These are phyloP conservation scores for Globisporangium abappressorium DNA, from an alignment of 352 stramenopile species.

Conservation along the genomic window DNA sequence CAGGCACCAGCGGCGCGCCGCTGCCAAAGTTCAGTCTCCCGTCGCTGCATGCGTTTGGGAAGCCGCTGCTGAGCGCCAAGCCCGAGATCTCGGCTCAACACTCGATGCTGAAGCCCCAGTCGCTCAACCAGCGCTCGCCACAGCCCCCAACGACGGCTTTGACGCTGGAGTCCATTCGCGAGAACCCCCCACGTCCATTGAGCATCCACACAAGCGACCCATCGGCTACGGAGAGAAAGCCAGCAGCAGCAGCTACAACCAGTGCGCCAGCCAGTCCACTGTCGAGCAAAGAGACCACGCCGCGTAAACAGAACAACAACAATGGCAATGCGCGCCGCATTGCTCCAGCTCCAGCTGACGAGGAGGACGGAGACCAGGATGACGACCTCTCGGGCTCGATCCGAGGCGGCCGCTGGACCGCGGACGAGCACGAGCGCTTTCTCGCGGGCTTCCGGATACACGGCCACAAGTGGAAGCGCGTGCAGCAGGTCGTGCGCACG, in stretches of 20 bases:
- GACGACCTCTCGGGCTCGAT: slow-evolving; percentile 48
- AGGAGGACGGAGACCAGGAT: slow-evolving; percentile 64
- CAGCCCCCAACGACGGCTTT: background rate
- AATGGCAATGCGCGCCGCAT: slow-evolving; percentile 30
- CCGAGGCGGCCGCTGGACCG: slow-evolving; percentile 79
- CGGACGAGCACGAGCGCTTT: slow-evolving; percentile 86
- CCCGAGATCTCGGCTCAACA: slow-evolving; percentile 34
- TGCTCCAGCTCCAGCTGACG: slow-evolving; percentile 53
- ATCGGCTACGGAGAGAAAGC: background rate
- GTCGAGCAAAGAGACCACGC: slow-evolving; percentile 15
- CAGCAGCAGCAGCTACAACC: background rate
- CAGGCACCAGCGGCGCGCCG: slow-evolving; percentile 1
- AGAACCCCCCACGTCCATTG: slow-evolving; percentile 4
- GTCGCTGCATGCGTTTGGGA: slow-evolving; percentile 72
- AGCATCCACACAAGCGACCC: slow-evolving; percentile 18
- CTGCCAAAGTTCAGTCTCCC: slow-evolving; percentile 73
- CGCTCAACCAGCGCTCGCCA: background rate
- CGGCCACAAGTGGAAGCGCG: slow-evolving; percentile 89
- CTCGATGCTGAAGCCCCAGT: slow-evolving; percentile 26
- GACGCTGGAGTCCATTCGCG: background rate
- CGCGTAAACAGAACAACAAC: slow-evolving; percentile 12
- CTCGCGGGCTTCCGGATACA: slow-evolving; percentile 83
- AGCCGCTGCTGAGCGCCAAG: slow-evolving; percentile 53
- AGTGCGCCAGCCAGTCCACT: background rate
- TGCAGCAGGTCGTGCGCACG: slow-evolving; percentile 85